Base-by-base conservation (phyloP, 306 rosid genomes). In the Begonia loranthoides region DNA sequence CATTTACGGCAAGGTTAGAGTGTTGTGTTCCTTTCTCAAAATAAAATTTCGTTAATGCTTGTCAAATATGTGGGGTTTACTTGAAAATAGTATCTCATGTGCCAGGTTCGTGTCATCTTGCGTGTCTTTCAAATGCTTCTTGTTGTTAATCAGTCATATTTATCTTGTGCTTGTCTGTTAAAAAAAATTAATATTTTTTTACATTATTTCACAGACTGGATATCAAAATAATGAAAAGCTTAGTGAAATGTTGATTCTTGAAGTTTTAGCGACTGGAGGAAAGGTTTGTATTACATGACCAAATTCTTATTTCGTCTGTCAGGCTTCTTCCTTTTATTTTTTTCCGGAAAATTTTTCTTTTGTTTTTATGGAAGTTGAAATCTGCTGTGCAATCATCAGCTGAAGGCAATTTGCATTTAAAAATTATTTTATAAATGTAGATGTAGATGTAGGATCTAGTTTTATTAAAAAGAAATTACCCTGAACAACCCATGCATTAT, bases 211-310 rank as follows among this genome's bases (percentile, higher is more conserved):
- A 65, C 78, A 90, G 97, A 62, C 40, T 17, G 83, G 78, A 67
- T 77, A 74, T 54, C 51, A 67, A 47, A 47, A 24, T 64, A 73
- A 66, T 54, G 81, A 63, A 58, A 76, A 76, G 57, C 77, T 52
- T 58, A 76, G 75, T 0, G 99, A 90, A 73, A 60, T 68, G 67
- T 77, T 78, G 55, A 76, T 86, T 69, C 86, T 90, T 51, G 95
- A 78, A 59, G 64, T 80, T 68, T 83, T 78, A 80, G 99, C 88
- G 10, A 81, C 74, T 48, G 95, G 99, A 40, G 99, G 94, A 49
- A 87, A 86, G 95, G 99, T 90, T 58, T 60, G 79, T 73, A 21
- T 45, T 11, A 21, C 64, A n/a, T 44, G 45, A 19, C 51, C 45
- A 48, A 33, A 14, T 43, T 48, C 10, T 12, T 16, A 15, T 48